A percentile compares a stretch with the other conserved stretches of the same genome.
These are phyloP conservation scores for Piloderma croceum DNA, from an alignment of 768 basidiomycete genomes.

Conservation along the genomic window DNA sequence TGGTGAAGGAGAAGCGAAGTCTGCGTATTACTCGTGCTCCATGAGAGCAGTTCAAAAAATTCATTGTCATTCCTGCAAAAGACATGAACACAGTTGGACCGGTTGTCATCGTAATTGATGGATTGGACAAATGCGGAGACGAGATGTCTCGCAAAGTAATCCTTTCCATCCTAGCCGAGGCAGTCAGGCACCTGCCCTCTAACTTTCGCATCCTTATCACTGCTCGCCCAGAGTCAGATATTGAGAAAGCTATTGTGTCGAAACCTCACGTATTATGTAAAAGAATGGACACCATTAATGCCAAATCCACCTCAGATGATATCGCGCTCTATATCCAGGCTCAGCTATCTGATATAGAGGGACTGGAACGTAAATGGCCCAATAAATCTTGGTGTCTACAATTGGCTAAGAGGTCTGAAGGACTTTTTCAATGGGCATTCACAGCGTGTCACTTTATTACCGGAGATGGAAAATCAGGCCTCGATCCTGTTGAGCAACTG, in stretches of 20 bases:
- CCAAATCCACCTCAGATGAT: slow-evolving; percentile 2
- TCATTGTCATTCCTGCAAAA: slow-evolving; percentile 11
- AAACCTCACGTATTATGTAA: slow-evolving; percentile 1
- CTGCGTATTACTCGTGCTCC: slow-evolving; percentile 7
- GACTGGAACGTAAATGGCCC: too few species aligned
- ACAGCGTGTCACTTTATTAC: slow-evolving; percentile 24
- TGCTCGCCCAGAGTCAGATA: slow-evolving; percentile 24
- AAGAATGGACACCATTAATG: slow-evolving; percentile 9
- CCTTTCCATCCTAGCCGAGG: slow-evolving; percentile 15
- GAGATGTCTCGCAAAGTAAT: slow-evolving; percentile 12
- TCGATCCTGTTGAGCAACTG: neutral
- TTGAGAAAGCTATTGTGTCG: slow-evolving; percentile 8
- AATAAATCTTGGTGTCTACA: slow-evolving; percentile 17
- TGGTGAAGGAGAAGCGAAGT: slow-evolving; percentile 3
- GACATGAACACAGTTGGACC: slow-evolving; percentile 1
- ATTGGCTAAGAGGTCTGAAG: slow-evolving; percentile 21
- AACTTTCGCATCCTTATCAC: slow-evolving; percentile 29
- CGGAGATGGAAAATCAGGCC: slow-evolving; percentile 11
- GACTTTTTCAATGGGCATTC: slow-evolving; percentile 29
- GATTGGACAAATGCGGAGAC: slow-evolving; percentile 30
- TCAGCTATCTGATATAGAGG: slow-evolving; percentile 3
- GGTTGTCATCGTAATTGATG: slow-evolving; percentile 30
- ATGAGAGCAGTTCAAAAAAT: slow-evolving; percentile 14
- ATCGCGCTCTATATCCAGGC: slow-evolving; percentile 5
- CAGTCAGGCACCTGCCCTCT: slow-evolving; percentile 17